Evolutionary conservation across 139 green algal genomes (phyloP).

Genomic region (Tetradesmus lagerheimii): DNA sequence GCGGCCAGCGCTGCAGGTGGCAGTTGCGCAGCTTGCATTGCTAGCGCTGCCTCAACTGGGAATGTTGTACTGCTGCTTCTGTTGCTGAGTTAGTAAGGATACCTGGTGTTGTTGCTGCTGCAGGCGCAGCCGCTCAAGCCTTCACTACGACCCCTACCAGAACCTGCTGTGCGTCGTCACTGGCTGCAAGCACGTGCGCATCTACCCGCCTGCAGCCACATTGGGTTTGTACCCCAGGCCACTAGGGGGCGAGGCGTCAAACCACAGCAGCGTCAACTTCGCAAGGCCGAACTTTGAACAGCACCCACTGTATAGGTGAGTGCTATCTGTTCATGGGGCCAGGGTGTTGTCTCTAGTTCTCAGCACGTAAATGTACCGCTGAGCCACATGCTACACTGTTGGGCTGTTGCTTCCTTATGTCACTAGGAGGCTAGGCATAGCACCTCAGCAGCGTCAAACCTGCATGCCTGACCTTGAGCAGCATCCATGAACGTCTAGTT

Average conservation of each 20-base stretch:
- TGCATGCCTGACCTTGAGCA: too few relatives aligned
- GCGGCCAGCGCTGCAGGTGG: neutral
- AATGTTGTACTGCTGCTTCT: slow-evolving; percentile 20
- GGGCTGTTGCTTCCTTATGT: too few relatives aligned
- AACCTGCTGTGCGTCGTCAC: slow-evolving; percentile 83
- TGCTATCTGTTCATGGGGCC: too few relatives aligned
- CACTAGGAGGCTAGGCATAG: too few relatives aligned
- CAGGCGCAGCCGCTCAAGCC: slow-evolving; percentile 63
- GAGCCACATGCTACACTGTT: too few relatives aligned
- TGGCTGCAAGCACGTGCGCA: slow-evolving; percentile 75
- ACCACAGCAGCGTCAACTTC: slow-evolving; percentile 84
- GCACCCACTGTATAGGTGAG: slow-evolving; percentile 68
- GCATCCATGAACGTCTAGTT: too few relatives aligned
- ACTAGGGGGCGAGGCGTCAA: slow-evolving; percentile 64
- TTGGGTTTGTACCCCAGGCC: slow-evolving; percentile 67
- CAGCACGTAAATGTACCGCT: too few relatives aligned
- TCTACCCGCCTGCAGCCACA: slow-evolving; percentile 65
- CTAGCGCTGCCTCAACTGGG: neutral
- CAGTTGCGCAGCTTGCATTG: neutral
- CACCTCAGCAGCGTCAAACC: too few relatives aligned
- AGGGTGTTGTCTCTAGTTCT: too few relatives aligned
- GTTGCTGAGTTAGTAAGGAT: slow-evolving; percentile 5
- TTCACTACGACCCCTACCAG: slow-evolving; percentile 89
- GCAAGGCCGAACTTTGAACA: slow-evolving; percentile 53
- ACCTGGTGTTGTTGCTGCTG: slow-evolving; percentile 44